Evolutionary conservation across 805 yeast genomes (phyloP).

Genomic region (Metschnikowia similis): DNA sequence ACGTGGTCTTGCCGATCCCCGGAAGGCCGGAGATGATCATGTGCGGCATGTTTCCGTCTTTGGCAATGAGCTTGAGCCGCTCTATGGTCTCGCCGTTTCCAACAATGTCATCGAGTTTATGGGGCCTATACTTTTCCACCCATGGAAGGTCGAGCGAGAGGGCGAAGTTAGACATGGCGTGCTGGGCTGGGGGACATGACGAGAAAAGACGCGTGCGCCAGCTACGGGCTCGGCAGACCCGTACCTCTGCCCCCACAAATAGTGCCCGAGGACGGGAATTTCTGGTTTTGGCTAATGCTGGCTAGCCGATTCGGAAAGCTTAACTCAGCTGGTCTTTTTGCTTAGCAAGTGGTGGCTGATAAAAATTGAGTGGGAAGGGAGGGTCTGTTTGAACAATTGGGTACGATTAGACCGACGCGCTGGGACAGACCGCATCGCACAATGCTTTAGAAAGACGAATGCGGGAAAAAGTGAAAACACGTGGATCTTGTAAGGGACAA

Average conservation of each 20-base stretch:
- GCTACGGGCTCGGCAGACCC: not conserved
- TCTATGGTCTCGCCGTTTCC: constrained; percentile 91
- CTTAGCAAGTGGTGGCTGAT: too few relatives aligned
- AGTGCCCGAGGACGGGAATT: not conserved
- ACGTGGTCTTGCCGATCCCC: constrained; percentile 96
- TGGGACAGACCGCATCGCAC: too few relatives aligned
- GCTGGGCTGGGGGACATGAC: not conserved
- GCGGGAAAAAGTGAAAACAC: too few relatives aligned
- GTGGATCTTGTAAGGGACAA: too few relatives aligned
- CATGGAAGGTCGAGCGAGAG: constrained; percentile 37
- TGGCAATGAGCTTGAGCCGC: constrained; percentile 75
- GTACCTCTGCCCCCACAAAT: not conserved
- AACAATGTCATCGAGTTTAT: constrained; percentile 73
- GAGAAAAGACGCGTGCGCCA: constrained; percentile 1
- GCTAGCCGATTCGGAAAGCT: too few relatives aligned
- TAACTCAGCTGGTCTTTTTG: too few relatives aligned
- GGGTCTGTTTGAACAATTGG: too few relatives aligned
- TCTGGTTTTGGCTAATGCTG: too few relatives aligned
- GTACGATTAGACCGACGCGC: too few relatives aligned
- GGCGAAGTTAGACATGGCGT: constrained; percentile 7
- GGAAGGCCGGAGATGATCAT: constrained; percentile 94
- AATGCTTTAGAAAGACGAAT: too few relatives aligned
- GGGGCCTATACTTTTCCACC: constrained; percentile 96
- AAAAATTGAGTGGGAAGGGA: too few relatives aligned
- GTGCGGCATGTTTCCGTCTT: constrained; percentile 96